Base-by-base conservation (phyloP, 2,329 filamentous ascomycete genomes). In the Hortaea werneckii region DNA sequence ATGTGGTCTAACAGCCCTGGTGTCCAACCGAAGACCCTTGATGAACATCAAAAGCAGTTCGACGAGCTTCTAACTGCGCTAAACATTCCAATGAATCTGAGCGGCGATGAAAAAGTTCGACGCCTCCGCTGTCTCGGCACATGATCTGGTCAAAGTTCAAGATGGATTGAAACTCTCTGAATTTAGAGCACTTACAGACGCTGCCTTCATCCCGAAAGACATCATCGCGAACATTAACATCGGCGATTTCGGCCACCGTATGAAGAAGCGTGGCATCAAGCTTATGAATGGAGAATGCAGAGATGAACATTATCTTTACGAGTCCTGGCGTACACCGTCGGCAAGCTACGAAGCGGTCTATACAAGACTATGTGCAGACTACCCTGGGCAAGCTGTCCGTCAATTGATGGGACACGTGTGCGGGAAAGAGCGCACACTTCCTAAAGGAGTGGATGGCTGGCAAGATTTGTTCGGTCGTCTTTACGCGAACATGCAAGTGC, bases 401-500 rank as follows among this genome's bases (percentile, higher is more conserved):
- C 63, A 64, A 1, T 55, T 78, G 6, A 61, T 76, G 45, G 48
- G 55, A 0, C 52, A 70, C 11, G 73, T 74, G 56, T 75, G 69
- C 45, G 70, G 54, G 67, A 0, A 42, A 42, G 50, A 58, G 4
- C 46, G 50, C 10, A 42, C 37, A 13, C 54, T 77, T 0, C 72
- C 73, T 0, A 8, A 52, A 0, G 58, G 56, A 5, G 69, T 63
- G 38, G 56, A 61, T 34, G 61, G 70, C 53, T 79, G 76, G 76
- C 51, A 58, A 41, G 69, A 76, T 27, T 69, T 70, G 0, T 79
- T 77, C 55, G 76, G 75, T 0, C 64, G 63, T 10, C 64, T 79
- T 5, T 79, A 79, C 50, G 75, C 76, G 3, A 72, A 77, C 44
- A 70, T 77, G 49, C 76, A 79, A 54, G 71, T 79, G 6, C 70